Conservation (phyloP, 306 rosid genomes). For the Arachis hypogaea region DNA sequence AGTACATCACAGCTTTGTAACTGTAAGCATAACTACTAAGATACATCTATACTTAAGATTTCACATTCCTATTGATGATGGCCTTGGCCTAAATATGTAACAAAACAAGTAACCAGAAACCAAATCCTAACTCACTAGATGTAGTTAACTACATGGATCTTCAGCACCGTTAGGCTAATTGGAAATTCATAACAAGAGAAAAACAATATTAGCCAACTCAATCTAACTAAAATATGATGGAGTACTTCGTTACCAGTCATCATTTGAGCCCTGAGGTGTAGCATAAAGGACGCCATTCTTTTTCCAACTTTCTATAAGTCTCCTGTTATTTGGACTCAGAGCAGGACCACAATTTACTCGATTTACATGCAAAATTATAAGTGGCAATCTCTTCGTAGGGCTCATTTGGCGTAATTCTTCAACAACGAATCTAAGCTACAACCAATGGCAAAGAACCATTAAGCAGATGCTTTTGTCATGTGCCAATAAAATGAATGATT, state of each 20-base stretch:
- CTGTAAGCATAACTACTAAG: neutral
- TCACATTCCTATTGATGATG: constrained; percentile 8
- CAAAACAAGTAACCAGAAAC: constrained; percentile 22
- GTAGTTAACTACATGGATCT: neutral
- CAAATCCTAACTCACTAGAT: constrained; percentile 16
- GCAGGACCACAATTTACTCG: constrained; percentile 81
- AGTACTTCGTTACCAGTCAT: constrained; percentile 72
- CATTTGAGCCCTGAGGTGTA: constrained; percentile 88
- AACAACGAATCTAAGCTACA: constrained; percentile 72
- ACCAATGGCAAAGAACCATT: constrained; percentile 45
- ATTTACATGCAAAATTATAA: constrained; percentile 75
- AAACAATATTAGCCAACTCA: constrained; percentile 30
- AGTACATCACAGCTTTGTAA: constrained; percentile 13
- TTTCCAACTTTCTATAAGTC: constrained; percentile 73
- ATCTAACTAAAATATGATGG: constrained; percentile 25
- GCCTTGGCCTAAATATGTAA: neutral
- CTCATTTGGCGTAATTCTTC: constrained; percentile 64
- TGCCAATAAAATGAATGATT: constrained; percentile 29
- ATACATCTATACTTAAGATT: constrained; percentile 15
- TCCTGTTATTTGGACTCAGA: constrained; percentile 65
- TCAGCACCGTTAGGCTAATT: neutral
- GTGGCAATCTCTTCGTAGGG: constrained; percentile 83
- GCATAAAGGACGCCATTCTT: constrained; percentile 68
- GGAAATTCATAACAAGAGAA: constrained; percentile 7
- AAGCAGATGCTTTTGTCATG: constrained; percentile 28